Evolutionary conservation across 1,284 basidiomycete species (phyloP), one percentile per base, ranked within the genome.

Genomic region (Psilocybe mexicana): DNA sequence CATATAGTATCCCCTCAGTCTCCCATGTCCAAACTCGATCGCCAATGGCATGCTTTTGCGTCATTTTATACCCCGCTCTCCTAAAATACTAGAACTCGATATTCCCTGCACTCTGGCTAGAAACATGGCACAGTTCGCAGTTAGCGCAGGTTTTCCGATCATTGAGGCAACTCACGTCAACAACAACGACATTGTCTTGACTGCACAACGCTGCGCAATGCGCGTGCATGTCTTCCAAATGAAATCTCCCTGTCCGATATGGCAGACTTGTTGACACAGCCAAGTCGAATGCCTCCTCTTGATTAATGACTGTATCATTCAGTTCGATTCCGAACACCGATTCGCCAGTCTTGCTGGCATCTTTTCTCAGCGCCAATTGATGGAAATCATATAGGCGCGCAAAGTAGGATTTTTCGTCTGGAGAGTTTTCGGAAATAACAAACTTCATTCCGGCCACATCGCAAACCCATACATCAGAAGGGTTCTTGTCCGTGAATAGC

Each of bases 361-460:
- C 58, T 55, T 73, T 73, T 58, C 69, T 68, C 28, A 80, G 63
- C 43, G 75, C 75, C 25, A 75, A 66, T 58, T 73, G 77, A 63
- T 84, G 83, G 61, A 86, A 86, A 67, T 87, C 84, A 63, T 79
- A 77, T 36, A 81, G 61, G 40, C 74, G 70, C 59, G 79, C 58
- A 11, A 49, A 53, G 48, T 61, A 51, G 43, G 33, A 24, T 7
- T 56, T 43, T 36, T 55, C 54, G 5, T 49, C 26, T 30, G 43
- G 43, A 25, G 67, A 51, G 62, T 67, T 52, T 57, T 63, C 62
- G 18, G 59, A 46, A 6, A 59, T 52, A 61, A 74, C 60, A 72
- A 76, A 84, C 57, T 75, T 76, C 44, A 76, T 76, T 12, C 85
- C 85, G 64, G 76, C 79, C 26, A 85, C 79, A 63, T 82, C 84